Evolutionary conservation across 2,329 filamentous ascomycete genomes (phyloP), one percentile per base, ranked within the genome.

Genomic region (Bipolaris gigantea): DNA sequence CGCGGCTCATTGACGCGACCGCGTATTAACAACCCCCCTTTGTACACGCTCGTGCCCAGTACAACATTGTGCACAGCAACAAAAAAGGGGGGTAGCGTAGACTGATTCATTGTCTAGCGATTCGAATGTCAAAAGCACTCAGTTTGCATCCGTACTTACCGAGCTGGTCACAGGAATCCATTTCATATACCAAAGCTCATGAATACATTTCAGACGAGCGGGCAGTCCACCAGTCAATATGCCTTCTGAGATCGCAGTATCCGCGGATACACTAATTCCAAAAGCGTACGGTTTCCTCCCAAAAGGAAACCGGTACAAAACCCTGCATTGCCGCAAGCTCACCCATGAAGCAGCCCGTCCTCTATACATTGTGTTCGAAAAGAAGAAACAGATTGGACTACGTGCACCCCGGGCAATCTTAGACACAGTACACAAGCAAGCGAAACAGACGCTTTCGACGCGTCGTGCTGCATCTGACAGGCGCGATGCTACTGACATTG

Each of bases 351-450:
- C 66, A 54, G 57, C 61, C 23, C 67, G 65, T 34, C 33, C 55
- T 0, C 55, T 73, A 3, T 73, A 68, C 47, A 44, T 70, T 8
- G 70, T 72, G 35, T n/a, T 66, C 16, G 54, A 66, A 5, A 64
- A 68, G 13, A 71, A 67, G 19, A 64, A 53, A 33, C 54, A 56
- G 11, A 46, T 78, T 15, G 80, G 80, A 13, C 69, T 82, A 18
- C 75, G 77, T 35, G 73, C 79, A 3, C 79, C 78, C 0, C 60
- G 57, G 15, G 61, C 64, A 6, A 72, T 81, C 19, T 61, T 79
- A 49, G 49, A 62, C 6, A 56, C 68, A 8, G 78, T 81, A 13
- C 65, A 74, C 18, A 48, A 64, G 25, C 65, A 70, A 34, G 76
- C 78, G 0, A 67, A 72, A 5, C 65, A 68, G 23, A 81, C 79